Percentiles rank a stretch among this genome's conserved stretches.
Evolutionary conservation across 805 yeast species (phyloP).

Genomic region (Middelhovenomyces tepae): DNA sequence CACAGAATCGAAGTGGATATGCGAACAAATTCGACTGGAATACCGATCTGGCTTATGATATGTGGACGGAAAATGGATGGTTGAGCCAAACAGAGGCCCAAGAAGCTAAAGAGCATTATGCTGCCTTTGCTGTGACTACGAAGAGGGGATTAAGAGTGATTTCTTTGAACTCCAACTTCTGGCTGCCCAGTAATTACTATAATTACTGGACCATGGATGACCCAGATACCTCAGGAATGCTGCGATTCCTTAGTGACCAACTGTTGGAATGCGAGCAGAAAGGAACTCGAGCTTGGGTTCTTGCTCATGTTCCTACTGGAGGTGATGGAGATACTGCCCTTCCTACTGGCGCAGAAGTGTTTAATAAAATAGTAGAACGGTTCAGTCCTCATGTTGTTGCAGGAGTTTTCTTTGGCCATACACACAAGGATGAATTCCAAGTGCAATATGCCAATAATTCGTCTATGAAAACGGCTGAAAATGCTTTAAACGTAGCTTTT

Average conservation of each 20-base stretch:
- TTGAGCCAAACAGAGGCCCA: slow-evolving; percentile 27
- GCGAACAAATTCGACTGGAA: slow-evolving; percentile 38
- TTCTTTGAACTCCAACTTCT: slow-evolving; percentile 57
- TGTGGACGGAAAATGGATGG: slow-evolving; percentile 44
- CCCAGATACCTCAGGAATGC: slow-evolving; percentile 55
- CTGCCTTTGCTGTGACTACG: slow-evolving; percentile 53
- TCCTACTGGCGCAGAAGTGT: slow-evolving; percentile 51
- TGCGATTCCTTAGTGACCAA: slow-evolving; percentile 54
- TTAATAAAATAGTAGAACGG: slow-evolving; percentile 50
- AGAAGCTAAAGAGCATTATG: slow-evolving; percentile 41
- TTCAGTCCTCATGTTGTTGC: slow-evolving; percentile 64
- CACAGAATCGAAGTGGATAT: slow-evolving; percentile 42
- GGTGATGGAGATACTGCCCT: slow-evolving; percentile 46
- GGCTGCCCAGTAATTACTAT: slow-evolving; percentile 56
- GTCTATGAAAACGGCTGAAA: slow-evolving; percentile 31
- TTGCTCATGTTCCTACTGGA: slow-evolving; percentile 56
- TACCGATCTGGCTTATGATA: slow-evolving; percentile 37
- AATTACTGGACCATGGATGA: slow-evolving; percentile 42
- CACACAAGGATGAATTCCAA: slow-evolving; percentile 61
- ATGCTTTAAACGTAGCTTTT: slow-evolving; percentile 51
- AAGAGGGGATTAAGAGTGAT: slow-evolving; percentile 48
- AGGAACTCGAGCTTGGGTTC: slow-evolving; percentile 62
- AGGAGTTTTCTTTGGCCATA: slow-evolving; percentile 61
- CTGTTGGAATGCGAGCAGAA: slow-evolving; percentile 46
- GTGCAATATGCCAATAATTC: slow-evolving; percentile 45